These are phyloP conservation scores for Naumovozyma castellii DNA, from an alignment of 805 yeast species.

Conservation along the genomic window DNA sequence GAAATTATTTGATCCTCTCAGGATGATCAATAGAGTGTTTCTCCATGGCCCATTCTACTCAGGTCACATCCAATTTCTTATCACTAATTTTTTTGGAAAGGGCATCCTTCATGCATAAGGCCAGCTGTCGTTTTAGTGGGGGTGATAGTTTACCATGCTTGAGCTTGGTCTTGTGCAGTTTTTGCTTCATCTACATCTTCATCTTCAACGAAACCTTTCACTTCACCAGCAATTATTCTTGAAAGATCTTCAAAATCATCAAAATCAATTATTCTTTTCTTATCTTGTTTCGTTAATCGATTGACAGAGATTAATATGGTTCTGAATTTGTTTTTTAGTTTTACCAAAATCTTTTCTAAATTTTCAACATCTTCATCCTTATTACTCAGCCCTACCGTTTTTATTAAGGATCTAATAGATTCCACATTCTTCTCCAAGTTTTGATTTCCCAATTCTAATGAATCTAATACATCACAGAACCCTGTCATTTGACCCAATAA, in stretches of 20 bases:
- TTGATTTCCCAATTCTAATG: constrained; percentile 6
- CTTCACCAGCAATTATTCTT: constrained; percentile 23
- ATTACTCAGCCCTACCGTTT: constrained; percentile 34
- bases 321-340: constrained; percentile 55
- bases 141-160: constrained; percentile 24
- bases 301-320: constrained; percentile 35
- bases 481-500: constrained; percentile 62
- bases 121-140: no score
- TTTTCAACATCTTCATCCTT: constrained; percentile 47
- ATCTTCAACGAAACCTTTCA: constrained; percentile 26
- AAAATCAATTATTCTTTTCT: constrained; percentile 15
- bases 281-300: constrained; percentile 5
- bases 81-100: no score
- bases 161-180: constrained; percentile 16
- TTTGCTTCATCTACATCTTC: constrained; percentile 11
- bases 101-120: no score
- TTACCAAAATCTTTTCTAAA: constrained; percentile 42
- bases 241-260: constrained; percentile 30
- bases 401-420: constrained; percentile 21
- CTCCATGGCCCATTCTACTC: no score
- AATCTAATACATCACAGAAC: constrained; percentile 36
- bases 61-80: no score
- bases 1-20: no score
- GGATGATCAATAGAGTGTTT: no score
- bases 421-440: constrained; percentile 16